Base-by-base conservation (phyloP, 495 filamentous ascomycete species). In the Xylaria sp. region DNA sequence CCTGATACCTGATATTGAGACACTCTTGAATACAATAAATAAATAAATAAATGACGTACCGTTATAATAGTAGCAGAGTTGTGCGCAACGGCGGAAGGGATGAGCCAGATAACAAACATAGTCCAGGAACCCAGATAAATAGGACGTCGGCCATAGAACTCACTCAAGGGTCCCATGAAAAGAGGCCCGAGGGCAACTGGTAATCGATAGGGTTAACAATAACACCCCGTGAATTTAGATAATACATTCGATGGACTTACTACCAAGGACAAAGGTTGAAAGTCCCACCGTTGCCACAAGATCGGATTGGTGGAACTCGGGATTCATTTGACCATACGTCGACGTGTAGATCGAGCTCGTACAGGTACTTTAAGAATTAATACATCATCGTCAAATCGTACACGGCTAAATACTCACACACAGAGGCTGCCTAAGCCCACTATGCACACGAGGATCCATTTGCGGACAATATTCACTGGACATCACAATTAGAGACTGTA, bases 61-160 rank as follows among this genome's bases (percentile, higher is more conserved):
- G 97, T 80, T 46, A 98, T 81, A 88, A 98, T 90, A 11, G 95
- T 97, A 72, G 88, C 77, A 29, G 95, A 91, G 74, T 97, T 97
- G 29, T 86, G 81, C 11, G 96, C 94, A 31, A 98, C 89, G 1
- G 96, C 95, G 71, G 91, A 93, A 11, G 96, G 96, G 62, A 98
- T 90, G 40, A 97, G 74, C 89, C 92, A 97, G 72, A 98, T 88
- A 65, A 95, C 74, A 80, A 96, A 98, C 71, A 92, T 86, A 0
- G 83, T 79, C 80, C 95, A 97, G 0, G 93, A 94, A 24, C 79
- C 76, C 35, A 97, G 84, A 74, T 97, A 98, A 71, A 98, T 93
- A 35, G 90, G 90, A 46, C 95, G 83, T 17, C 96, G 88, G 24
- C 96, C 96, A 78, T 95, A 97, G 78, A 98, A 98, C 85, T 97